Evolutionary conservation across 2,329 filamentous ascomycete species (phyloP), one percentile per base, ranked within the genome.

Genomic region (Fusarium caatingaense): DNA sequence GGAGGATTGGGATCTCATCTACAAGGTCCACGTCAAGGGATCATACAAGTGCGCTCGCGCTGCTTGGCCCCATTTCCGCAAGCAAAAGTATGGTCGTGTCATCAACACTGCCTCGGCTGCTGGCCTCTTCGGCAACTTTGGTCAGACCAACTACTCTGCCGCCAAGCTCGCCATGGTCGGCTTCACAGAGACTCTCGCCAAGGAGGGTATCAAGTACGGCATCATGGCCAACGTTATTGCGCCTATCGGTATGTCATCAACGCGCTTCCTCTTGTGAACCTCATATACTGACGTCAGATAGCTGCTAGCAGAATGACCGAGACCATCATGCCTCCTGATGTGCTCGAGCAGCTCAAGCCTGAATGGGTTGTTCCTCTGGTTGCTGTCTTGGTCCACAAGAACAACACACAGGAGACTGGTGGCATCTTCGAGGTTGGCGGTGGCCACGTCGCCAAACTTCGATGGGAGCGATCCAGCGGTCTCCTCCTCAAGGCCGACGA

Each of bases 51-150:
- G 93, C 81, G 88, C 96, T 66, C 91, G 90, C 81, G 96, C 96
- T 69, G 96, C 96, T 55, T 99, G 96, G 95, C 94, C 95, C 64
- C 87, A 98, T 83, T 98, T 99, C 88, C 89, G 95, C 78, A 98
- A 98, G 85, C 96, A 99, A 84, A 98, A 98, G 89, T 99, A 93
- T 80, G 96, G 96, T 69, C 90, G 96, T 76, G 87, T 99, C 73
- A 97, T 99, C 84, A 98, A 97, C 87, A 98, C 96, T 25, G 90
- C 95, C 40, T 98, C 95, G n/a, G 94, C 94, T 60, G 94, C 96
- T 67, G 96, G 96, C 76, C 87, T 99, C 56, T 98, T 97, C 80
- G 96, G 96, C 77, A 96, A 89, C 83, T 98, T 98, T 78, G 96
- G 95, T 72, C 95, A 98, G 85, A 89, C 91, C 80, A 98, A 98